Base-by-base conservation (phyloP, 345 rosid species). In the Eucalyptus cloeziana region DNA sequence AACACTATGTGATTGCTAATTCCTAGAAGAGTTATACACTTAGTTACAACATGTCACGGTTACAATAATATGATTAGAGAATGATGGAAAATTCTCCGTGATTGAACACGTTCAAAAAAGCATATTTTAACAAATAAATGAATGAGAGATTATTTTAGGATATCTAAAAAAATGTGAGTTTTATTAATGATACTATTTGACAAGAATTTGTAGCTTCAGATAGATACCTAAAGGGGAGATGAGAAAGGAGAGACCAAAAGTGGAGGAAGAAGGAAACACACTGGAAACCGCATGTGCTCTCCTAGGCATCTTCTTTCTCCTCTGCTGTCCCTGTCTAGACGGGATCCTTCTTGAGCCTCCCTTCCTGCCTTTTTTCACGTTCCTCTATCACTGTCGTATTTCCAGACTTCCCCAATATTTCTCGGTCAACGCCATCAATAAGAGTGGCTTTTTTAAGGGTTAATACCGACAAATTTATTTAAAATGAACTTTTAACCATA, bases 1-100 rank as follows among this genome's bases (percentile, higher is more conserved):
- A 17, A n/a, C 0, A 15, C 15, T 3, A 64, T 1, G 21, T 64
- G 37, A 30, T 2, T 30, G 5, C 9, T 7, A n/a, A n/a, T 3
- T 31, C 10, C 1, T 2, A 13, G 14, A n/a, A 64, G 19, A 64
- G 71, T n/a, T n/a, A 2, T 30, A 30, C 19, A 7, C 19, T 64
- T 13, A 6, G 14, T 60, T 27, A 27, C 0, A 6, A 4, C 16
- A 60, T 11, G 31, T 27, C 14, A 60, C 7, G 1, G 16, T 27
- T 60, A 27, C 7, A 12, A 60, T 16, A 60, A 60, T 60, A 27
- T 13, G 7, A 31, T 11, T 64, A 64, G 9, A n/a, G 8, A 14
- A 64, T 64, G 37, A 64, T 13, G 31, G 69, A 6, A 30, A 62
- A 62, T 13, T 11, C 5, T 62, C 16, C 7, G 1, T 27, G 31